Evolutionary conservation across 2,329 filamentous ascomycete species (phyloP).

Genomic region (Calonectria pseudoreteaudii): DNA sequence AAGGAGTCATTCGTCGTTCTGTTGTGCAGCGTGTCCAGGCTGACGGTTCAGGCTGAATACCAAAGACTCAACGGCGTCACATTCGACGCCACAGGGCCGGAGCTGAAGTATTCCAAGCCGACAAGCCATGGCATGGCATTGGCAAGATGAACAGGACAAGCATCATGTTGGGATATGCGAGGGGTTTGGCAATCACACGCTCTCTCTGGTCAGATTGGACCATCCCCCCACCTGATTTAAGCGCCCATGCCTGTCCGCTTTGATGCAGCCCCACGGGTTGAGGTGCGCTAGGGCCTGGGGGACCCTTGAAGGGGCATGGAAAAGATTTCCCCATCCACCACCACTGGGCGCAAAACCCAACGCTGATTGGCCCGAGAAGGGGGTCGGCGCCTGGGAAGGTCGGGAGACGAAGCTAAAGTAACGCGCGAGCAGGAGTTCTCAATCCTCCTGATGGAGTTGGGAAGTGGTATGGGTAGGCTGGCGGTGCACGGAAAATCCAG

Average conservation of each 20-base stretch:
- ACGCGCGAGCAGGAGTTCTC: background rate
- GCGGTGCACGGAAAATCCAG: background rate
- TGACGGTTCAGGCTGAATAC: slow-evolving; percentile 29
- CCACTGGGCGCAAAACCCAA: slow-evolving; percentile 26
- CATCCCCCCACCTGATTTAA: slow-evolving; percentile 58
- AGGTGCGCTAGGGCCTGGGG: slow-evolving; percentile 19
- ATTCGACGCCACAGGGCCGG: slow-evolving; percentile 32
- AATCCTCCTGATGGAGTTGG: background rate
- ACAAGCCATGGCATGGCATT: slow-evolving; percentile 29
- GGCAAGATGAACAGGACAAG: slow-evolving; percentile 30
- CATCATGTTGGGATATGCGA: slow-evolving; percentile 56
- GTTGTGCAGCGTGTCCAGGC: slow-evolving; percentile 15
- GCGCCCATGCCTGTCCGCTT: slow-evolving; percentile 66
- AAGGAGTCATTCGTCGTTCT: slow-evolving; percentile 13
- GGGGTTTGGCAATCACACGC: slow-evolving; percentile 32
- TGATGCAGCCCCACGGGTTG: slow-evolving; percentile 60
- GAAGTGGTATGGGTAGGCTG: background rate
- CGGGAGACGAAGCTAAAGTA: slow-evolving; percentile 13
- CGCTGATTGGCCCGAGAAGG: slow-evolving; percentile 33
- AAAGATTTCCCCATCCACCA: slow-evolving; percentile 38
- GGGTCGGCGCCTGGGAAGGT: slow-evolving; percentile 33
- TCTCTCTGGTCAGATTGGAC: slow-evolving; percentile 17
- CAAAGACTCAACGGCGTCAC: slow-evolving; percentile 33
- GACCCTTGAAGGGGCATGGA: slow-evolving; percentile 21
- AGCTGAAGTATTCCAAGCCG: slow-evolving; percentile 29